These are phyloP conservation scores for Boechera divaricarpa DNA, from an alignment of 345 rosid species.

Conservation along the genomic window DNA sequence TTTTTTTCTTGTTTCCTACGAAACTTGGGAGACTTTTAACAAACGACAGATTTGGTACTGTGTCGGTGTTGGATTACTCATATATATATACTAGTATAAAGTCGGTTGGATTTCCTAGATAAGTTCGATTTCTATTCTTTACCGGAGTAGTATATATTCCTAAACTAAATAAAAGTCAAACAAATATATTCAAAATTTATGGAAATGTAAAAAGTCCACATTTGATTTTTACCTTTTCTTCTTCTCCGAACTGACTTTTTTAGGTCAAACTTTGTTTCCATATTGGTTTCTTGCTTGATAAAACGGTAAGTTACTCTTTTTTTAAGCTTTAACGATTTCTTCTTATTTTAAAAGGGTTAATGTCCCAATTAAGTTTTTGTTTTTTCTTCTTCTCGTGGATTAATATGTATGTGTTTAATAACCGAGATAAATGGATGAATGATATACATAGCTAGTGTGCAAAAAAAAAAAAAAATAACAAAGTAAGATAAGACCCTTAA, in stretches of 20 bases:
- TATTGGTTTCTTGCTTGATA: background rate
- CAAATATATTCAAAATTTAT: background rate
- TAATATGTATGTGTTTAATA: background rate
- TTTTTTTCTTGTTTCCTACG: background rate
- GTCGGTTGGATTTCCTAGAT: background rate
- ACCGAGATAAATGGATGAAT: background rate
- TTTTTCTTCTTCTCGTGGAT: background rate
- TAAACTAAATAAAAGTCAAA: background rate
- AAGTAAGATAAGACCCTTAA: background rate
- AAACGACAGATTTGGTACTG: background rate
- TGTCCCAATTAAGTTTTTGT: background rate
- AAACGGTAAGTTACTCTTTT: too few relatives aligned
- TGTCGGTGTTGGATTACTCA: background rate
- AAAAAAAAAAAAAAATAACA: background rate
- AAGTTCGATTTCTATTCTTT: background rate
- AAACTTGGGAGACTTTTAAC: background rate
- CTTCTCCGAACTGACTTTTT: background rate
- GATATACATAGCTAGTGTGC: too few relatives aligned
- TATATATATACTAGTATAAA: background rate
- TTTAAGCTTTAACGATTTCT: background rate
- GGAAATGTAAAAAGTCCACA: background rate
- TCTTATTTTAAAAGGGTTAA: constrained; percentile 20
- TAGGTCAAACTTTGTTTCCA: background rate
- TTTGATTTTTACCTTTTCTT: background rate
- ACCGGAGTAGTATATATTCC: background rate